Evolutionary conservation across 2,329 filamentous ascomycete species (phyloP).

Genomic region (Cytospora leucostoma): DNA sequence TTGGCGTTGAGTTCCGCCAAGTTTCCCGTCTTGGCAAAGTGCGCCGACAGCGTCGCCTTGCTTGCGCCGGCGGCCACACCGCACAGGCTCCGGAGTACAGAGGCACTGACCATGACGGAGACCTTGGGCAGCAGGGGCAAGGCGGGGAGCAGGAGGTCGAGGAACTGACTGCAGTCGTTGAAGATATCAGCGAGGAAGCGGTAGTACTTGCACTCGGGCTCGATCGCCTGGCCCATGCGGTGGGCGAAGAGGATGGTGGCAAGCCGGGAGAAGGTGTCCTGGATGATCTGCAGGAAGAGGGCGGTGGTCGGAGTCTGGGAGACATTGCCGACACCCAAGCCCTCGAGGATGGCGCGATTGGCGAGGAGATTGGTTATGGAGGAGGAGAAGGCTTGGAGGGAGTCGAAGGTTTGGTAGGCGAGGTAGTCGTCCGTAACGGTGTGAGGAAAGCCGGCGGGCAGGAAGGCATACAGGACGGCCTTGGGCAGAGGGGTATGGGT

Average conservation of each 20-base stretch:
- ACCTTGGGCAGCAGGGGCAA: conserved; percentile 60
- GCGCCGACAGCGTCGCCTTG: conserved; percentile 87
- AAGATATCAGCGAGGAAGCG: conserved; percentile 84
- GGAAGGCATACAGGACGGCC: conserved; percentile 67
- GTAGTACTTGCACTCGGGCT: conserved; percentile 89
- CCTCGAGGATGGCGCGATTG: conserved; percentile 77
- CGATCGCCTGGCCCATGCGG: conserved; percentile 76
- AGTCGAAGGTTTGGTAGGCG: conserved; percentile 71
- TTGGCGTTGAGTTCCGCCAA: conserved; percentile 91
- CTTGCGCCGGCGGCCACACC: conserved; percentile 88
- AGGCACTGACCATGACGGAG: conserved; percentile 50
- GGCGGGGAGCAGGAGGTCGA: conserved; percentile 80
- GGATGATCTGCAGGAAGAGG: conserved; percentile 78
- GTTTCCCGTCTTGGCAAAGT: conserved; percentile 87
- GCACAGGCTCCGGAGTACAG: conserved; percentile 65
- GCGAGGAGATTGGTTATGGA: conserved; percentile 79
- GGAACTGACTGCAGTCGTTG: conserved; percentile 82
- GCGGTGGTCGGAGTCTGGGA: conserved; percentile 77
- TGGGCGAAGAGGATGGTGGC: conserved; percentile 88
- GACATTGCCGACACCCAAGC: conserved; percentile 81
- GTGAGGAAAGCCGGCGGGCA: conserved; percentile 85
- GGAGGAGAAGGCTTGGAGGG: conserved; percentile 80
- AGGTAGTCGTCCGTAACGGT: conserved; percentile 86
- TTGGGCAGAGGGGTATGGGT: conserved; percentile 41
- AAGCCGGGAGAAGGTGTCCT: conserved; percentile 77